Percentiles rank a stretch among this genome's conserved stretches.
Conservation (phyloP, 768 basidiomycete species). For the Tubosaeta sp. region DNA sequence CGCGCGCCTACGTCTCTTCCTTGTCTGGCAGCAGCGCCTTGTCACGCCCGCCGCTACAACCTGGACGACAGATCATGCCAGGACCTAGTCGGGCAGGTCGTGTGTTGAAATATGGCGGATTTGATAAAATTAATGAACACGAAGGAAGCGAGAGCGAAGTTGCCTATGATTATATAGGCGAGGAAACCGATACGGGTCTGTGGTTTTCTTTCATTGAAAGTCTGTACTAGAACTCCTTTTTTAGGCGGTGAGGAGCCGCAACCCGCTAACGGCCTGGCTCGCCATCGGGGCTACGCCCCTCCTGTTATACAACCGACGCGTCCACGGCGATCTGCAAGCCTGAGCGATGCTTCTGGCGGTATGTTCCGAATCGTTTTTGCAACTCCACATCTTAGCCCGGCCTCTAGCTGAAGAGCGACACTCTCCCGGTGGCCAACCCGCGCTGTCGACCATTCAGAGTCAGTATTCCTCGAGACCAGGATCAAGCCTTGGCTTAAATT, state of each 20-base stretch:
- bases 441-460: constrained; percentile 15
- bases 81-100: constrained; percentile 46
- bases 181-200: constrained; percentile 42
- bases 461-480: constrained; percentile 37
- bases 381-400: constrained; percentile 23
- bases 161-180: constrained; percentile 26
- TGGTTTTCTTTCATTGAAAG: constrained; percentile 8
- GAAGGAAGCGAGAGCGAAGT: constrained; percentile 41
- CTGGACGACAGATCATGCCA: constrained; percentile 40
- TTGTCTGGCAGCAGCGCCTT: constrained; percentile 32
- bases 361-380: constrained; percentile 22
- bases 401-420: constrained; percentile 25
- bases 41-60: constrained; percentile 37
- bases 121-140: constrained; percentile 48
- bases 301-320: constrained; percentile 42
- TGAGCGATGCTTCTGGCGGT: constrained; percentile 54
- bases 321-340: constrained; percentile 70
- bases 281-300: constrained; percentile 26
- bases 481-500: constrained; percentile 40
- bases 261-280: constrained; percentile 19
- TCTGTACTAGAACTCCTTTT: constrained; percentile 19
- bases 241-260: constrained; percentile 31
- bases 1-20: constrained; percentile 30
- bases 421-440: constrained; percentile 20
- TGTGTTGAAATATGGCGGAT: constrained; percentile 38